Conservation (phyloP, 1,284 basidiomycete species). For the Microstroma glucosiphilum region DNA sequence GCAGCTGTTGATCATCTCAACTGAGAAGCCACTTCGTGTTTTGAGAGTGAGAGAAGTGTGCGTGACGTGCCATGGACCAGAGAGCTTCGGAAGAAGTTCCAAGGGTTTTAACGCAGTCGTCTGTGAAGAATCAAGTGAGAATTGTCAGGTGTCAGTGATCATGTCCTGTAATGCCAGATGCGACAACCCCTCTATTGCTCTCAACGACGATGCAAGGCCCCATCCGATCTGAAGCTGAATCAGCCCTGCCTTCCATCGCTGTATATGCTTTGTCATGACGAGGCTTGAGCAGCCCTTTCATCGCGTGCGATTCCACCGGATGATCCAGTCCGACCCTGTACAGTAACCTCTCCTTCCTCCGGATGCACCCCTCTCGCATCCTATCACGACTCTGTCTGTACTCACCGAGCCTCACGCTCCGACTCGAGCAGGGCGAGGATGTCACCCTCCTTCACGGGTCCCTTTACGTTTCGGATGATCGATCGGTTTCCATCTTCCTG, state of each 20-base stretch:
- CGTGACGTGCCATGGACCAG: too few species aligned
- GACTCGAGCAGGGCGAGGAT: constrained; percentile 95
- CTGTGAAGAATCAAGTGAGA: neutral
- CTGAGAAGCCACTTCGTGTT: too few species aligned
- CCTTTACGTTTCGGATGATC: constrained; percentile 99
- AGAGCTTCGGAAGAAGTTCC: too few species aligned
- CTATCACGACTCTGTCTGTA: constrained; percentile 33
- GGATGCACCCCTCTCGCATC: neutral
- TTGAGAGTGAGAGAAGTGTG: too few species aligned
- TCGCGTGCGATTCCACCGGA: neutral
- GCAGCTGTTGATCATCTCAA: too few species aligned
- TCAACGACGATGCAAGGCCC: neutral
- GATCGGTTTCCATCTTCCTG: constrained; percentile 84
- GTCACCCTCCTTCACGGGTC: constrained; percentile 91
- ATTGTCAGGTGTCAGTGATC: neutral
- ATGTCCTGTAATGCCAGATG: too few species aligned
- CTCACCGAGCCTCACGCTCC: constrained; percentile 98
- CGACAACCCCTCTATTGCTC: too few species aligned
- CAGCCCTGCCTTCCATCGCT: neutral
- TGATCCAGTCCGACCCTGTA: neutral
- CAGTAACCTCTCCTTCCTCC: neutral
- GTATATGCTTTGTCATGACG: constrained; percentile 2
- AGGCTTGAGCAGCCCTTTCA: neutral
- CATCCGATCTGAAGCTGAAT: neutral
- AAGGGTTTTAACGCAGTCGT: too few species aligned